Base-by-base conservation (phyloP, 306 rosid species). In the Medicago arabica region DNA sequence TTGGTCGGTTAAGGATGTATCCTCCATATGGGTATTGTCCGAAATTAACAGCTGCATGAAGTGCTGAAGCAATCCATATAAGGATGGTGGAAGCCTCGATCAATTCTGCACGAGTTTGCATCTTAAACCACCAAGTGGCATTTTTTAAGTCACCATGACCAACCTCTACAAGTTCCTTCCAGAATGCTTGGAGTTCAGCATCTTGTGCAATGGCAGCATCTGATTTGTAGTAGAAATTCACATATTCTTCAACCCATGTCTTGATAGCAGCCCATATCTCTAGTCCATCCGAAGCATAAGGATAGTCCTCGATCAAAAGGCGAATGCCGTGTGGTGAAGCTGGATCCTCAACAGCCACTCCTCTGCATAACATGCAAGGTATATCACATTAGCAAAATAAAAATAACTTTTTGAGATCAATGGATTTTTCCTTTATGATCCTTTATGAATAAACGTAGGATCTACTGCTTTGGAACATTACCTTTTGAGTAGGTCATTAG, bases 21-120 rank as follows among this genome's bases (percentile, higher is more conserved):
- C 94, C 97, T 39, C 93, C 93, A 47, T 87, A 89, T 9, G 93
- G 90, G 23, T 87, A 89, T 15, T 89, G 89, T 38, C 94, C 91
- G 8, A 87, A 89, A 79, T 89, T 85, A 41, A 87, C 89, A n/a
- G 92, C 92, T 23, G 92, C 90, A 63, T 88, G 92, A 59, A 88
- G 90, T 0, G 92, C 92, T 3, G 92, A 90, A 63, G 96, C 86
- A 50, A 78, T 85, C 96, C 92, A 90, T 74, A 90, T 86, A 46
- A 86, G 53, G 13, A 75, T 90, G 50, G 86, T 76, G 81, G 83
- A 71, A 1, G 76, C 36, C 25, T 86, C 81, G 5, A 83, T 63
- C 62, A 88, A 81, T 13, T 84, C 92, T 12, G 67, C 14, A 1
- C 82, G 64, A 25, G 81, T 84, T 72, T 82, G 86, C 90, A 88